phyloP scores from a whole-genome alignment of 768 basidiomycete species.

The Pleurotus cornucopiae region DNA sequence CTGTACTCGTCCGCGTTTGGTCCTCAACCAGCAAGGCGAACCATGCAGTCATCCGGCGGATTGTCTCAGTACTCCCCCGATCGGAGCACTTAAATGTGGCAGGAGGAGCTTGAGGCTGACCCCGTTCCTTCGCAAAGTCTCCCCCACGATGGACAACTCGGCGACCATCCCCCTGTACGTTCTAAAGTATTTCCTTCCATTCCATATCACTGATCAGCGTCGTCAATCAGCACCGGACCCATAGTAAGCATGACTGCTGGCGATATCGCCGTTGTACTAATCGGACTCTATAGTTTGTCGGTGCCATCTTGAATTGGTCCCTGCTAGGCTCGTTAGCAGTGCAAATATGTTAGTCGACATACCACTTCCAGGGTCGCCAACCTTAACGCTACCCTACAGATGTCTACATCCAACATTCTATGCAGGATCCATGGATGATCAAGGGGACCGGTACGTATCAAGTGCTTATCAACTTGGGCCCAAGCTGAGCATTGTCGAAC shows the following conservation, averaged over 20 bases:
- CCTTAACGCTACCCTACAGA: not conserved
- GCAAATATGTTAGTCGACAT: conserved; percentile 6
- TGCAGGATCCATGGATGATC: conserved; percentile 9
- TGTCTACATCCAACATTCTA: conserved; percentile 4
- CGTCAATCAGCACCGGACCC: not conserved
- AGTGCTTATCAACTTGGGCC: not conserved
- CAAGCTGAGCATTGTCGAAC: not conserved
- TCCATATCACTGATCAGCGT: too few relatives aligned
- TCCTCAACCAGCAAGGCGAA: too few relatives aligned
- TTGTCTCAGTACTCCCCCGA: too few relatives aligned
- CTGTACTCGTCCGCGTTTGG: too few relatives aligned
- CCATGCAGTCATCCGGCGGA: too few relatives aligned
- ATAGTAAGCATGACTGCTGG: not conserved
- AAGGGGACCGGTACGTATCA: conserved; percentile 8
- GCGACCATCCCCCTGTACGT: too few relatives aligned
- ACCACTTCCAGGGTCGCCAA: not conserved
- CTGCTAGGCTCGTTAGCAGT: conserved; percentile 6
- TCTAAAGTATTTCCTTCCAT: too few relatives aligned
- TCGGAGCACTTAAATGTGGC: too few relatives aligned
- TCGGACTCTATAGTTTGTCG: conserved; percentile 1
- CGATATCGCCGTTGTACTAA: not conserved
- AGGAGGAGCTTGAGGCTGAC: too few relatives aligned
- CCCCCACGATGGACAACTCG: too few relatives aligned
- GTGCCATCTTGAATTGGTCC: conserved; percentile 8
- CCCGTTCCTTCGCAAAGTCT: too few relatives aligned